Conservation (phyloP, 768 basidiomycete genomes). For the Hericium alpestre region DNA sequence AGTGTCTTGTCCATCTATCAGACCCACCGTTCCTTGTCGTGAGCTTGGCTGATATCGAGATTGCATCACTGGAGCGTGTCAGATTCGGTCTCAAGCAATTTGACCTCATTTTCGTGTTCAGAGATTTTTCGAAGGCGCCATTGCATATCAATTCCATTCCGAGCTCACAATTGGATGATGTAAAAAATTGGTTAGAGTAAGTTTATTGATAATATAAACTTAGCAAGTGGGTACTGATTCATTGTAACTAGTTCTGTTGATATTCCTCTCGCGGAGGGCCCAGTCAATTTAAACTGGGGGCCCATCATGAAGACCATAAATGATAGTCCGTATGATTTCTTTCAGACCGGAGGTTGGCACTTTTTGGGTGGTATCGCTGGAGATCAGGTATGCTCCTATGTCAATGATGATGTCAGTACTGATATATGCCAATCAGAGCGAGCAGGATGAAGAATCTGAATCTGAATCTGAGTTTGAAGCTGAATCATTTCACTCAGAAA, state of each 20-base stretch:
- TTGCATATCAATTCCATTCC: slow-evolving; percentile 97
- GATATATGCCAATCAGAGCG: slow-evolving; percentile 27
- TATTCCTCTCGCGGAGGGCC: slow-evolving; percentile 89
- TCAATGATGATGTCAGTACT: not conserved
- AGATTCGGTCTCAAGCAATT: slow-evolving; percentile 95
- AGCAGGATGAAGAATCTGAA: slow-evolving; percentile 52
- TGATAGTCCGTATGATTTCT: slow-evolving; percentile 91
- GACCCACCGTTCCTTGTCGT: slow-evolving; percentile 95
- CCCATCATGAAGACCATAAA: slow-evolving; percentile 99
- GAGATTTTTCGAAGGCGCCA: slow-evolving; percentile 86
- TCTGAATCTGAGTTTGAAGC: slow-evolving; percentile 53
- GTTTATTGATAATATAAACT: slow-evolving; percentile 19
- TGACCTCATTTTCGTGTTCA: slow-evolving; percentile 94
- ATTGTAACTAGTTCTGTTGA: slow-evolving; percentile 70
- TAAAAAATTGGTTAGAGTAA: slow-evolving; percentile 98
- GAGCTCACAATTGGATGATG: slow-evolving; percentile 82
- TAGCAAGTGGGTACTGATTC: slow-evolving; percentile 1
- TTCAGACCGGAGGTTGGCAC: slow-evolving; percentile 90
- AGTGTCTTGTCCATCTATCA: slow-evolving; percentile 90
- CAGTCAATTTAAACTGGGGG: slow-evolving; percentile 96
- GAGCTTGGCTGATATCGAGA: slow-evolving; percentile 88
- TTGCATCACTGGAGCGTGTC: slow-evolving; percentile 93
- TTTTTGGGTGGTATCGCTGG: slow-evolving; percentile 70
- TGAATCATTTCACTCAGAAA: slow-evolving; percentile 30
- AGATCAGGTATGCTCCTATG: slow-evolving; percentile 43